phyloP scores from a whole-genome alignment of 495 filamentous ascomycete genomes.

The Penicillium turbatum region DNA sequence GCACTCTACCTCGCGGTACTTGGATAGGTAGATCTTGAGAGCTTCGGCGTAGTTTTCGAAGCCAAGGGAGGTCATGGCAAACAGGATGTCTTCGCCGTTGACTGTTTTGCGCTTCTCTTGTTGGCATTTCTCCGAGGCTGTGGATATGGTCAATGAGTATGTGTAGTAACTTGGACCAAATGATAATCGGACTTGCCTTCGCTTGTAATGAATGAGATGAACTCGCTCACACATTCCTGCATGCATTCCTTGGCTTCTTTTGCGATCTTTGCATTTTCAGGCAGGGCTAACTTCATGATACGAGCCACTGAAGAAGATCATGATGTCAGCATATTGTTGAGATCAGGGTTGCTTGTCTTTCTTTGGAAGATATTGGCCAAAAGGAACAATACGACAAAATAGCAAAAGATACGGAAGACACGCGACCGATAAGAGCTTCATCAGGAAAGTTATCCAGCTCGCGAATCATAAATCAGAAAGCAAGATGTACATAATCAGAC shows the following conservation, averaged over 20 bases:
- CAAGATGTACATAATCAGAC: background rate
- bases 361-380: background rate
- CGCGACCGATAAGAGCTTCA: background rate
- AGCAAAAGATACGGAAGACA: background rate
- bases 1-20: conserved; percentile 71
- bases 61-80: conserved; percentile 97
- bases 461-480: background rate
- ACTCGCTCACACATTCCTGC: conserved; percentile 99
- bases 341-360: background rate
- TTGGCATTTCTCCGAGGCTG: conserved; percentile 95
- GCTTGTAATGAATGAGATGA: conserved; percentile 99
- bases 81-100: conserved; percentile 97
- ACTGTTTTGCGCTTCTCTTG: conserved; percentile 99
- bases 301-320: conserved; percentile 56
- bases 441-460: background rate
- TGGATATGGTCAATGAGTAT: background rate
- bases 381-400: background rate
- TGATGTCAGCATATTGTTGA: background rate
- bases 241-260: conserved; percentile 99
- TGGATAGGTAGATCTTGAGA: conserved; percentile 94
- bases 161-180: background rate
- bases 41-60: conserved; percentile 99
- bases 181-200: conserved; percentile 47
- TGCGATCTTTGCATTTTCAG: conserved; percentile 98
- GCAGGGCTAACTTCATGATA: conserved; percentile 96